Conservation (phyloP, 441 rosid species). For the Theobroma grandiflorum region DNA sequence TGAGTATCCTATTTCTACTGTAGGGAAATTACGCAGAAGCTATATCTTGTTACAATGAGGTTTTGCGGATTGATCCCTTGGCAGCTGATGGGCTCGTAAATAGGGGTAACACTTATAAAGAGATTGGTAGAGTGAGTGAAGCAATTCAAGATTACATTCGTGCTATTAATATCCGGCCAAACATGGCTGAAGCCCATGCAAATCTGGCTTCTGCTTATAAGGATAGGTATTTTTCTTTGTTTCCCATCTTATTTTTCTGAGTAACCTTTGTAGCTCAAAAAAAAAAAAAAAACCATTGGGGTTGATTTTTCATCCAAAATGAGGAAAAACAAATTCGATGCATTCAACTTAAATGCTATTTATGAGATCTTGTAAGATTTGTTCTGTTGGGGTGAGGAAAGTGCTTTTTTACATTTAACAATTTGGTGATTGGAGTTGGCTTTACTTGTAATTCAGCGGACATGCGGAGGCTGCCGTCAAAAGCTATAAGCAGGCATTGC, state of each 20-base stretch:
- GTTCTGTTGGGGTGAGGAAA: neutral
- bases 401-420: neutral
- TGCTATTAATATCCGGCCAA: conserved; percentile 85
- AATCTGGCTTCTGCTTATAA: conserved; percentile 98
- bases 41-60: conserved; percentile 98
- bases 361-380: neutral
- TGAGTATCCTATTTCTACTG: conserved; percentile 1
- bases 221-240: conserved; percentile 69
- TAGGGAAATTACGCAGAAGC: conserved; percentile 98
- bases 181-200: conserved; percentile 99
- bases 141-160: conserved; percentile 93
- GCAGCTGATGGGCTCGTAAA: conserved; percentile 99
- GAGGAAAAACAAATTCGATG: neutral
- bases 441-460: conserved; percentile 59
- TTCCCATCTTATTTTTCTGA: neutral
- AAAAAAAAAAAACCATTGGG: neutral
- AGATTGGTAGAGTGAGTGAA: conserved; percentile 94
- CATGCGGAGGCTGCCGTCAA: conserved; percentile 94
- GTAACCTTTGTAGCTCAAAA: neutral
- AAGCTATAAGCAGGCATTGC: conserved; percentile 92
- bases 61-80: conserved; percentile 94
- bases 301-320: conserved; percentile 14
- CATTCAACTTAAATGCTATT: neutral
- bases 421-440: conserved; percentile 13
- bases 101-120: conserved; percentile 97